Conservation (phyloP, 495 filamentous ascomycete species). For the Aspergillus cristatus region DNA sequence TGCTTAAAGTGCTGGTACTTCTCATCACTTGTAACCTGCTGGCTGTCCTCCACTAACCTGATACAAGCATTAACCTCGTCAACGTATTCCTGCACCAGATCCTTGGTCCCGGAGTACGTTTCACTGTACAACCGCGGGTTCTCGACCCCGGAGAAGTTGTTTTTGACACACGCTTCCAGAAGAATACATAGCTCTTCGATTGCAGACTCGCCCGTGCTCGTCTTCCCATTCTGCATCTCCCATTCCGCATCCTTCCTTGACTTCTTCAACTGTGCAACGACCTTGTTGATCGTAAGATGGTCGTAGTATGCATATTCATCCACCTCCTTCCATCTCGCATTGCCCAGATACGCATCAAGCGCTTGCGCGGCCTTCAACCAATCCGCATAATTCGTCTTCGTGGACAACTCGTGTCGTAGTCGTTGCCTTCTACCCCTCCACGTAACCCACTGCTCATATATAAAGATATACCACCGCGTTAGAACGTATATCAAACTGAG, state of each 20-base stretch:
- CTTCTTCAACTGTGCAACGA: constrained; percentile 63
- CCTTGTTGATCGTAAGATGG: constrained; percentile 65
- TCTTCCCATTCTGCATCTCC: constrained; percentile 16
- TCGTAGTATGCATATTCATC: constrained; percentile 97
- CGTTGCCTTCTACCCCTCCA: constrained; percentile 59
- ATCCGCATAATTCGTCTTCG: constrained; percentile 63
- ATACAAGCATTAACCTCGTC: constrained; percentile 62
- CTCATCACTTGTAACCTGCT: constrained; percentile 55
- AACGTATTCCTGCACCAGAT: constrained; percentile 78
- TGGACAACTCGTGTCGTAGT: constrained; percentile 59
- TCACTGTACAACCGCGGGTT: constrained; percentile 89
- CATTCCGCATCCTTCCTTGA: constrained; percentile 49
- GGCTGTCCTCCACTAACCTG: constrained; percentile 55
- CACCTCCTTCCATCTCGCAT: constrained; percentile 73
- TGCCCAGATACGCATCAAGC: constrained; percentile 75
- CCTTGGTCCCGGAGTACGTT: constrained; percentile 93
- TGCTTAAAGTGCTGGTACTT: constrained; percentile 84
- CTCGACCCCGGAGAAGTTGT: constrained; percentile 93
- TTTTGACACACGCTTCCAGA: constrained; percentile 88
- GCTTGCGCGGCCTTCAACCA: constrained; percentile 72
- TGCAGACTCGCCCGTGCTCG: constrained; percentile 28
- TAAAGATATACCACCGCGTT: constrained; percentile 79
- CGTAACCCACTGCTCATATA: constrained; percentile 63
- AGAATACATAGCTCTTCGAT: constrained; percentile 66
- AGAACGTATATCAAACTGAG: constrained; percentile 61